Percentiles rank a stretch among this genome's conserved stretches.
Conservation (phyloP, 352 stramenopile genomes). For the Pythium myriotylum region DNA sequence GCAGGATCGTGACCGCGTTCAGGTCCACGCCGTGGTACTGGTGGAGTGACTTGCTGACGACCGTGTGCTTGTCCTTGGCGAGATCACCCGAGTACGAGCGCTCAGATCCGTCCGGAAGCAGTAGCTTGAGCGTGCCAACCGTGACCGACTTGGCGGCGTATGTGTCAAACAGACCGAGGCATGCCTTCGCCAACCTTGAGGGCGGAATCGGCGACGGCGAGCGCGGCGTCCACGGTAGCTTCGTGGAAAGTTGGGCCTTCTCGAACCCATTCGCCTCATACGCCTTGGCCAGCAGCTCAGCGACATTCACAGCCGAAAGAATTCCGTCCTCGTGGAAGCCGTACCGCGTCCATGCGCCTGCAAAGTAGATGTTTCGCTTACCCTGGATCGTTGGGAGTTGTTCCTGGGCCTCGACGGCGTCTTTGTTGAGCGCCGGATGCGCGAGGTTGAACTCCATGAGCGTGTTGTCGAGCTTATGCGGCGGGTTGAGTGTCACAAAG, state of each 20-base stretch:
- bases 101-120: slow-evolving; percentile 29
- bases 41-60: slow-evolving; percentile 32
- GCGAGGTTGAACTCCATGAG: slow-evolving; percentile 52
- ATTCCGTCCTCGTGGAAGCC: slow-evolving; percentile 91
- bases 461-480: slow-evolving; percentile 46
- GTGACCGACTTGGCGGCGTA: slow-evolving; percentile 26
- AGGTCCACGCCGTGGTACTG: slow-evolving; percentile 28
- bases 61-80: slow-evolving; percentile 15
- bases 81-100: slow-evolving; percentile 10
- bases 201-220: slow-evolving; percentile 25
- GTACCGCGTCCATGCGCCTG: slow-evolving; percentile 86
- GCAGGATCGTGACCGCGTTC: slow-evolving; percentile 20
- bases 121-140: slow-evolving; percentile 15
- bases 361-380: slow-evolving; percentile 85
- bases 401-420: slow-evolving; percentile 56
- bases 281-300: slow-evolving; percentile 16
- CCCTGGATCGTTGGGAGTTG: slow-evolving; percentile 60
- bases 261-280: slow-evolving; percentile 13
- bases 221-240: slow-evolving; percentile 22
- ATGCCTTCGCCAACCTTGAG: slow-evolving; percentile 18
- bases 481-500: slow-evolving; percentile 90
- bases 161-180: slow-evolving; percentile 22
- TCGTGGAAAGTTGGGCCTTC: not conserved
- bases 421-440: slow-evolving; percentile 82
- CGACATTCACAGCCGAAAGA: slow-evolving; percentile 29